Base-by-base conservation (phyloP, 2,329 filamentous ascomycete species). In the Zalaria sp. region DNA sequence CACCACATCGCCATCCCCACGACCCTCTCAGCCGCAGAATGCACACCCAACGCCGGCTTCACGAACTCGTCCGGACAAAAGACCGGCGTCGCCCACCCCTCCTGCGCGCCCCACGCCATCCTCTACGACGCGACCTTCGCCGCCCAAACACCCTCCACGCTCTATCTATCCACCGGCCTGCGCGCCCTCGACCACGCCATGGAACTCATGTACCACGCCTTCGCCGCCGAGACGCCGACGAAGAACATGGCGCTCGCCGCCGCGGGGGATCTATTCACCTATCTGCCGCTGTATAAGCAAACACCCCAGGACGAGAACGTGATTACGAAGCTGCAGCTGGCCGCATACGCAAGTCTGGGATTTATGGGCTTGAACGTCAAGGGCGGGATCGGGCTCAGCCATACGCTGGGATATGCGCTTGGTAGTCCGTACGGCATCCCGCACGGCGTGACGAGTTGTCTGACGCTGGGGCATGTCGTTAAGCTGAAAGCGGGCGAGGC, bases 141-240 rank as follows among this genome's bases (percentile, higher is more conserved):
- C 0, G 52, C 65, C 10, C 56, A 75, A 42, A 75, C 72, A 3
- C 72, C 72, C 0, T 54, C 58, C 11, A 56, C 59, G 32, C 58
- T 75, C 1, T 72, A 66, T 60, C 53, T 70, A 39, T 66, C 64
- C 40, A 75, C 72, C 0, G 72, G 65, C 0, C 54, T 77, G 42
- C 57, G 72, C 8, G 69, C 72, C 0, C 54, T 76, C 42, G 72
- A 75, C 49, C 72, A 77, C 47, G 70, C 72, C 0, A 57, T 75
- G 38, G 72, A 77, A 51, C 44, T 66, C 1, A 31, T 47, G 4
- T 74, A 74, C 47, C 68, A 76, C 44, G 67, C 68, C 0, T 67
- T 64, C 0, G 61, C 68, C 2, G 63, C 62, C 1, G 71, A 74
- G 50, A 62, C 73, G 51, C 72, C 71, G 0, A 63, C 61, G 11